Evolutionary conservation across 805 yeast genomes (phyloP).

Genomic region (Komagataella mondaviorum): DNA sequence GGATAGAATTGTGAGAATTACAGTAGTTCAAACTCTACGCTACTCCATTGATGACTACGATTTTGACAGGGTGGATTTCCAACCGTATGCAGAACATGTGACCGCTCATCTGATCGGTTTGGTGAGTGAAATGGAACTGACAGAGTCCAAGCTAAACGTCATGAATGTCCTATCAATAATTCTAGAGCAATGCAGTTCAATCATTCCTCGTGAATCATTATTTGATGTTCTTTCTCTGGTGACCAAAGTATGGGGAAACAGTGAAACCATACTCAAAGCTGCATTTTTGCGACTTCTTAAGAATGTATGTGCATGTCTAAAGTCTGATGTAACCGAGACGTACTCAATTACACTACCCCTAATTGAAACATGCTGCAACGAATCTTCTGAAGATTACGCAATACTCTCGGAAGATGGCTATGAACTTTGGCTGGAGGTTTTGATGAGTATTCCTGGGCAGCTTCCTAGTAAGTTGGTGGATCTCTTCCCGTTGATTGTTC

Average conservation of each 20-base stretch:
- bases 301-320: slow-evolving; percentile 41
- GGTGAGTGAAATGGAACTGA: slow-evolving; percentile 34
- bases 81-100: slow-evolving; percentile 45
- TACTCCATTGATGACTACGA: slow-evolving; percentile 78
- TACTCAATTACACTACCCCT: slow-evolving; percentile 53
- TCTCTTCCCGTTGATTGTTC: slow-evolving; percentile 36
- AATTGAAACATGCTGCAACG: slow-evolving; percentile 47
- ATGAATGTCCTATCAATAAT: slow-evolving; percentile 55
- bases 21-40: slow-evolving; percentile 59
- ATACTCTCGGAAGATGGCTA: slow-evolving; percentile 75
- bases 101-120: slow-evolving; percentile 35
- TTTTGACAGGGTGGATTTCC: slow-evolving; percentile 54
- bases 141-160: slow-evolving; percentile 69
- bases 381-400: slow-evolving; percentile 36
- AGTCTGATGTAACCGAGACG: slow-evolving; percentile 31
- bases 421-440: slow-evolving; percentile 65
- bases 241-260: slow-evolving; percentile 67
- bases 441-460: slow-evolving; percentile 44
- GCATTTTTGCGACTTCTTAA: slow-evolving; percentile 42
- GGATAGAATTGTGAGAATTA: slow-evolving; percentile 72
- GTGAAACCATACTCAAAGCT: slow-evolving; percentile 34
- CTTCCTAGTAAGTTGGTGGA: slow-evolving; percentile 24
- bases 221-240: slow-evolving; percentile 37
- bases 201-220: slow-evolving; percentile 37
- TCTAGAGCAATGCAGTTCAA: slow-evolving; percentile 51